Percentiles rank a stretch among this genome's conserved stretches.
These are phyloP conservation scores for Fusarium drepaniforme DNA, from an alignment of 2,329 filamentous ascomycete genomes.

Conservation along the genomic window DNA sequence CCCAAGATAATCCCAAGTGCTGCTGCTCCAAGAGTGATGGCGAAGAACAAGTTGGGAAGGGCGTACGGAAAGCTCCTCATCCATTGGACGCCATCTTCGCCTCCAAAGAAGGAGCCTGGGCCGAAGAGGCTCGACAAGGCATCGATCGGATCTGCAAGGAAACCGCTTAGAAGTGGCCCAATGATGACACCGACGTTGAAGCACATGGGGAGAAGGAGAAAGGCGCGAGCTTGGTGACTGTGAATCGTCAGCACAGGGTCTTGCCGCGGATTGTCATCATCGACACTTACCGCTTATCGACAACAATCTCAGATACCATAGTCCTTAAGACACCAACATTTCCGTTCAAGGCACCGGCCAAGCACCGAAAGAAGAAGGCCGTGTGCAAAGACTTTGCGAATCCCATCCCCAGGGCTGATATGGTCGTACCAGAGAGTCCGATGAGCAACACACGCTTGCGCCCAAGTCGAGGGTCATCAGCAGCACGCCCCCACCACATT, in stretches of 20 bases:
- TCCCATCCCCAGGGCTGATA: slow-evolving; percentile 26
- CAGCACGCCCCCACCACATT: slow-evolving; percentile 35
- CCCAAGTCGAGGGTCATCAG: slow-evolving; percentile 26
- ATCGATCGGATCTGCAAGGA: slow-evolving; percentile 36
- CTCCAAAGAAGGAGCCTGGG: neutral
- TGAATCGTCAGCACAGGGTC: neutral
- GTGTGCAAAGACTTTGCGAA: slow-evolving; percentile 13
- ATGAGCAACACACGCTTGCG: slow-evolving; percentile 36
- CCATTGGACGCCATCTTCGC: neutral
- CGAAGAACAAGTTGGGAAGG: neutral
- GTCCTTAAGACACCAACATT: slow-evolving; percentile 37
- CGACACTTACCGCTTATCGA: slow-evolving; percentile 29
- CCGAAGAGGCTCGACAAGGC: slow-evolving; percentile 7
- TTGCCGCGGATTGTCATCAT: neutral
- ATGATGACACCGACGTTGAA: slow-evolving; percentile 41
- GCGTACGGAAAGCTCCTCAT: neutral
- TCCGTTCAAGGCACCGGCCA: slow-evolving; percentile 35
- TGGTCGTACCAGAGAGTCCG: slow-evolving; percentile 24
- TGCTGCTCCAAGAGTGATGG: neutral
- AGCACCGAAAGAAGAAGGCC: slow-evolving; percentile 34
- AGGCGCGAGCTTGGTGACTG: slow-evolving; percentile 30
- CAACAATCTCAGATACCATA: slow-evolving; percentile 39
- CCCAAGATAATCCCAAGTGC: neutral
- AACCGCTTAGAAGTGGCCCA: slow-evolving; percentile 39
- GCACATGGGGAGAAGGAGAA: slow-evolving; percentile 38